Evolutionary conservation across 176 grass and related monocot species (phyloP), one percentile per base, ranked within the genome.

Genomic region (Lolium rigidum): DNA sequence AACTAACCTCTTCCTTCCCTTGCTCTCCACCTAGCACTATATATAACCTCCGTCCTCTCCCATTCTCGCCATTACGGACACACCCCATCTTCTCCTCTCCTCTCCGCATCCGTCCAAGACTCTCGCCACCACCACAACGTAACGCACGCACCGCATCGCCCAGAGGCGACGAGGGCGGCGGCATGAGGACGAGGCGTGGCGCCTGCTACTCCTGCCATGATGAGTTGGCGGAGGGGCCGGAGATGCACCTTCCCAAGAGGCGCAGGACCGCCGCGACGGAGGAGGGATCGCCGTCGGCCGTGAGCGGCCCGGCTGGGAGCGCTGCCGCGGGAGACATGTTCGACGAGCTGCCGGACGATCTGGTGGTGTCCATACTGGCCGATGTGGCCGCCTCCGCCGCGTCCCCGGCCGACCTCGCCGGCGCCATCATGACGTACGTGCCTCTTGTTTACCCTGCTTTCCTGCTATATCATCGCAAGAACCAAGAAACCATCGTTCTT

Each of bases 331-430:
- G 66, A 2, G 87, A 98, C 67, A 64, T 80, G 57, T 98, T 98
- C 16, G 90, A 95, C 10, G 86, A 74, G 44, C 84, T 98, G 8
- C 90, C 89, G 3, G 91, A 95, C 70, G 96, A 98, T 51, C 77
- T 98, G 9, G 81, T 98, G 61, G 56, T 95, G 31, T 92, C 88
- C 4, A 89, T 98, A 12, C 88, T 98, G 4, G 80, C 66, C 46
- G 84, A 90, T 64, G 92, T 98, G 1, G 89, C 88, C 4, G 65
- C 91, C 22, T 83, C 93, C 14, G 93, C 93, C 15, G 13, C 60
- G 6, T 87, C 83, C 3, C 93, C 91, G 20, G 83, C 81, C 35
- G 93, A 95, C 78, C 91, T 95, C 81, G 83, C 91, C 78, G 89
- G 89, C 83, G 78, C 88, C 72, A 57, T 89, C 74, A 74, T 92